Conservation (phyloP, 345 rosid species). For the Aethionema arabicum region DNA sequence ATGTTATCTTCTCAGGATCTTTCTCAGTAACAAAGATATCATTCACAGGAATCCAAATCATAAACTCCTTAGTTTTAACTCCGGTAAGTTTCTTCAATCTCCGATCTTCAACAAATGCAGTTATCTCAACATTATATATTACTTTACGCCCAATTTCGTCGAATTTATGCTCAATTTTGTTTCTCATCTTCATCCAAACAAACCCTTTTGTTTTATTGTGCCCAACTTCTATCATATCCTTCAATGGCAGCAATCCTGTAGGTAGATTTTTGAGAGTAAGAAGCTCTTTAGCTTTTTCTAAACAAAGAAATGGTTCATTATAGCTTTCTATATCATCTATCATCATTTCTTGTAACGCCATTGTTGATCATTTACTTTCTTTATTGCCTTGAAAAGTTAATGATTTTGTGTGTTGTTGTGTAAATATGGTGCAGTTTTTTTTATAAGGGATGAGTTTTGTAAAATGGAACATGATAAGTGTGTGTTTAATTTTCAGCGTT, state of each 20-base stretch:
- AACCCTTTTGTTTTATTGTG: conserved; percentile 50
- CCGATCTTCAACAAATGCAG: conserved; percentile 51
- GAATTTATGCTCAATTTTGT: conserved; percentile 45
- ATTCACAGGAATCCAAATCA: conserved; percentile 57
- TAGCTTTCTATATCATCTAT: conserved; percentile 50
- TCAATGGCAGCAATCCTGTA: conserved; percentile 52
- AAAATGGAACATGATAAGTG: conserved; percentile 19
- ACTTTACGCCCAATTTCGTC: conserved; percentile 37
- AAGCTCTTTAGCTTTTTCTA: conserved; percentile 45
- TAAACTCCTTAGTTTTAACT: conserved; percentile 56
- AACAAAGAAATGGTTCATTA: conserved; percentile 47
- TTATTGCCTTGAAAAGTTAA: neutral
- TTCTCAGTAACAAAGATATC: conserved; percentile 44
- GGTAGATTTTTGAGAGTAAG: conserved; percentile 51
- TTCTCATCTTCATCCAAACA: conserved; percentile 65
- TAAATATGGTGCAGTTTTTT: conserved; percentile 20
- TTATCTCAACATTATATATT: conserved; percentile 50
- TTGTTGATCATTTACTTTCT: conserved; percentile 9
- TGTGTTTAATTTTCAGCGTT: conserved; percentile 31
- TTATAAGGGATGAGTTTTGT: conserved; percentile 12
- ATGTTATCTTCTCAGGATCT: conserved; percentile 42
- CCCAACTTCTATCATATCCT: conserved; percentile 57
- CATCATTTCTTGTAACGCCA: conserved; percentile 33
- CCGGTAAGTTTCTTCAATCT: conserved; percentile 50
- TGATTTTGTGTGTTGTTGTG: neutral